Conservation (phyloP, 2,329 filamentous ascomycete genomes). For the Venturia aucupariae region DNA sequence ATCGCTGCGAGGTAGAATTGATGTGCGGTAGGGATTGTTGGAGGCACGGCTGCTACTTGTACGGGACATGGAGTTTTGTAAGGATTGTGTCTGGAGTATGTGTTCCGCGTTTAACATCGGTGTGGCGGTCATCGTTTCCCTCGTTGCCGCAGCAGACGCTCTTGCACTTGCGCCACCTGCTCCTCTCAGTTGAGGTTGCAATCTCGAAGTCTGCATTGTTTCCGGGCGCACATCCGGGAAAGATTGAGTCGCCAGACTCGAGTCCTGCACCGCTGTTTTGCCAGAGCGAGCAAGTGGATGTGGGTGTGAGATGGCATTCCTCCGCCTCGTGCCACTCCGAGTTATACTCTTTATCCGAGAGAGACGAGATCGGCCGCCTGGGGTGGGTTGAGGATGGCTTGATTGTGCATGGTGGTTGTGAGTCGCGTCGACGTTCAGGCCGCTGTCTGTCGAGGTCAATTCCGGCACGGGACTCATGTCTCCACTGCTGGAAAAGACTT, state of each 20-base stretch:
- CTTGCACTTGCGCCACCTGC: background rate
- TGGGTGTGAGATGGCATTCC: background rate
- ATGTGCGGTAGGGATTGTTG: background rate
- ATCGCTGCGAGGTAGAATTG: background rate
- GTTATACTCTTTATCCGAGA: background rate
- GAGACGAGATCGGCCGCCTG: background rate
- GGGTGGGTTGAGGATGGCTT: background rate
- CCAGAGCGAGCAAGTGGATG: background rate
- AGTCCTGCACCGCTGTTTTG: background rate
- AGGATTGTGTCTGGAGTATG: background rate
- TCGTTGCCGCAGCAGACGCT: background rate
- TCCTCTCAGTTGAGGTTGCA: background rate
- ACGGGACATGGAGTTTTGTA: background rate
- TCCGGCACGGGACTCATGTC: constrained; percentile 11
- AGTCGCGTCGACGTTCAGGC: background rate
- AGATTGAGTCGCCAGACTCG: background rate
- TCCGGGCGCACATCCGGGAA: background rate
- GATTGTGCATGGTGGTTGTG: background rate
- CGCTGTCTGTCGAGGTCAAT: background rate
- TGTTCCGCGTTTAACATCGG: background rate
- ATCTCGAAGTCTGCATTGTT: background rate
- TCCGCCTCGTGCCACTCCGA: background rate
- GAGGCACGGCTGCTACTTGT: background rate
- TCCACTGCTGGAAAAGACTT: background rate
- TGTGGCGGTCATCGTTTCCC: background rate